Percentiles rank a stretch among this genome's conserved stretches.
phyloP scores from a whole-genome alignment of 208 protist species.

The Entamoeba moshkovskii region DNA sequence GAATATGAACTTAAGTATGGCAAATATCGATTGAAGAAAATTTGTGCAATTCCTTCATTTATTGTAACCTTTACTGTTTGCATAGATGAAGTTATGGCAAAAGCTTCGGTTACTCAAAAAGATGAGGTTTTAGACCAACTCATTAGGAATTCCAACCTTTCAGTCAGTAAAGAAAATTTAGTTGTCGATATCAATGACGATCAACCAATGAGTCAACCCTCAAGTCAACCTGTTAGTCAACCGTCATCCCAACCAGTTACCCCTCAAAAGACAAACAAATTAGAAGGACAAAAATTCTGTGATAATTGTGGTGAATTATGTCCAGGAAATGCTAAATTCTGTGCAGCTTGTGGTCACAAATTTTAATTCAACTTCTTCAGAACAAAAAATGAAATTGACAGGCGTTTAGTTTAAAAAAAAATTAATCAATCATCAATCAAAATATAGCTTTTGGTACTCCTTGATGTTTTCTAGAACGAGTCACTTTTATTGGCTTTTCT shows the following conservation, averaged over 20 bases:
- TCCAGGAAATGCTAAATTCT: not conserved
- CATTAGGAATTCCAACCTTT: not conserved
- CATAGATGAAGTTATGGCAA: not conserved
- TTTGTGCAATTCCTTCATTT: not conserved
- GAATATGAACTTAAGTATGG: not conserved
- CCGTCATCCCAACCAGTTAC: not conserved
- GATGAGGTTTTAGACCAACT: not conserved
- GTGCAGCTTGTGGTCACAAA: not conserved
- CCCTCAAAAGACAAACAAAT: not conserved
- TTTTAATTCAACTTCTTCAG: not conserved
- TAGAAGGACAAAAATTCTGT: not conserved
- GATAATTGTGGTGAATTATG: not conserved
- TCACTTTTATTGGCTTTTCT: not conserved
- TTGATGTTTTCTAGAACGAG: not conserved
- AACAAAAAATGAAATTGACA: no score
- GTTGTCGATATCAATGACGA: not conserved
- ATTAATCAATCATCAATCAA: not conserved
- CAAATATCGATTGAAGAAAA: not conserved
- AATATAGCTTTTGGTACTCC: not conserved
- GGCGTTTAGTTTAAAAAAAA: not conserved
- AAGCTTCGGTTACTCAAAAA: not conserved
- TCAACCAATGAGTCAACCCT: not conserved
- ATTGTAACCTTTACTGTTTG: not conserved
- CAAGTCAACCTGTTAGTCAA: not conserved
- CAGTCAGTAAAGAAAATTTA: not conserved